A percentile compares a stretch with the other conserved stretches of the same genome.
These are phyloP conservation scores for Logfia minima DNA, from an alignment of 129 eudicot species.

Conservation along the genomic window DNA sequence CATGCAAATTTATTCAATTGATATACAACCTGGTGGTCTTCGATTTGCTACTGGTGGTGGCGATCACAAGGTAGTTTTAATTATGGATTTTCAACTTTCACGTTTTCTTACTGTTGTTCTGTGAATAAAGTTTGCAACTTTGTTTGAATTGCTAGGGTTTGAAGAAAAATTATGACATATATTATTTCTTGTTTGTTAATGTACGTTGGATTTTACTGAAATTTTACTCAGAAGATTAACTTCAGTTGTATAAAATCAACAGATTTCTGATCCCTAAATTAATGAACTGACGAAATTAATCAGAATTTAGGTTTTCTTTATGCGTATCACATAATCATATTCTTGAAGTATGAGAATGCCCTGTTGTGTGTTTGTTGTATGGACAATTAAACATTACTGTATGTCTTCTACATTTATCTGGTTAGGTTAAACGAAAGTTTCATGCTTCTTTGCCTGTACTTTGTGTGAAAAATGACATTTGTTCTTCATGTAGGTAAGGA, in stretches of 20 bases:
- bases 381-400: not conserved
- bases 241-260: constrained; percentile 4
- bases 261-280: constrained; percentile 27
- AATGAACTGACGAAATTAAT: not conserved
- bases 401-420: not conserved
- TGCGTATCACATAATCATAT: not conserved
- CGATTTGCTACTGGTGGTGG: constrained; percentile 99
- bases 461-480: not conserved
- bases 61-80: constrained; percentile 76
- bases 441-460: not conserved
- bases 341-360: not conserved
- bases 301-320: too few species aligned
- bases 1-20: constrained; percentile 97
- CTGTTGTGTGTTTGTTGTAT: not conserved
- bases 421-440: not conserved
- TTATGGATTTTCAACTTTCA: not conserved
- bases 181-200: not conserved
- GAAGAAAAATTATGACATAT: constrained; percentile 9
- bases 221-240: not conserved
- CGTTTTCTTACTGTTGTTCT: constrained; percentile 15
- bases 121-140: not conserved
- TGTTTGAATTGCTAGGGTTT: constrained; percentile 20
- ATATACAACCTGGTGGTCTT: constrained; percentile 96
- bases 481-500: constrained; percentile 61
- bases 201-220: constrained; percentile 4